Conservation (phyloP, 2,329 filamentous ascomycete species). For the Fusarium goolgardi region DNA sequence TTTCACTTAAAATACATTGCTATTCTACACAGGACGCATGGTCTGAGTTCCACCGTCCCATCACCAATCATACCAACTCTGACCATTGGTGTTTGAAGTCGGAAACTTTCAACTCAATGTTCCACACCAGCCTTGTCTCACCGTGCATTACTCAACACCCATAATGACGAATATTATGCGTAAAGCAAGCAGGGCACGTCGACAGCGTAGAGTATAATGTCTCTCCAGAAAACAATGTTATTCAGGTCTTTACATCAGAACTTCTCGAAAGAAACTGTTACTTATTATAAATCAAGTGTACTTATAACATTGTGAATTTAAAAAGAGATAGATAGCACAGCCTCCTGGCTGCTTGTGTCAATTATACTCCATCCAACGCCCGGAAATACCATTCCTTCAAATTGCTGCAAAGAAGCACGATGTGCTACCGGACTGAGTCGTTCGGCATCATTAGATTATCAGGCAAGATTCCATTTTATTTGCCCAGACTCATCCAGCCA, state of each 20-base stretch:
- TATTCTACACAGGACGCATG: background rate
- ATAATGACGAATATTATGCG: background rate
- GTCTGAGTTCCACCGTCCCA: background rate
- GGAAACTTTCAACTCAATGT: background rate
- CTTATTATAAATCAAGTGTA: background rate
- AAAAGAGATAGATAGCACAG: conserved; percentile 24
- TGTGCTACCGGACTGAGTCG: conserved; percentile 18
- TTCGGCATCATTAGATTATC: conserved; percentile 28
- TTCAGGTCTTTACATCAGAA: too few species aligned
- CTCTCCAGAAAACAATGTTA: background rate
- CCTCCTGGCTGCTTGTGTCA: conserved; percentile 41
- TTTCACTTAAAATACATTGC: background rate
- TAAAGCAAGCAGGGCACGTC: background rate
- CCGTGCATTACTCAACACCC: background rate
- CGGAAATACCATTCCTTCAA: conserved; percentile 30
- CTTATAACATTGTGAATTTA: conserved; percentile 16
- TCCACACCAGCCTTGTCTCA: conserved; percentile 6
- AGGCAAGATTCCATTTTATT: conserved; percentile 26
- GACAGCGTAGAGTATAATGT: background rate
- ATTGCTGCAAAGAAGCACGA: conserved; percentile 29
- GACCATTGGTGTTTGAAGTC: conserved; percentile 14
- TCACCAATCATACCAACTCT: background rate
- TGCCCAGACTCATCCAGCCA: conserved; percentile 62
- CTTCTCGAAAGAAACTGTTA: background rate
- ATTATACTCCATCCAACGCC: conserved; percentile 46